Conservation (phyloP, 441 rosid genomes). For the Pelargonium australe region DNA sequence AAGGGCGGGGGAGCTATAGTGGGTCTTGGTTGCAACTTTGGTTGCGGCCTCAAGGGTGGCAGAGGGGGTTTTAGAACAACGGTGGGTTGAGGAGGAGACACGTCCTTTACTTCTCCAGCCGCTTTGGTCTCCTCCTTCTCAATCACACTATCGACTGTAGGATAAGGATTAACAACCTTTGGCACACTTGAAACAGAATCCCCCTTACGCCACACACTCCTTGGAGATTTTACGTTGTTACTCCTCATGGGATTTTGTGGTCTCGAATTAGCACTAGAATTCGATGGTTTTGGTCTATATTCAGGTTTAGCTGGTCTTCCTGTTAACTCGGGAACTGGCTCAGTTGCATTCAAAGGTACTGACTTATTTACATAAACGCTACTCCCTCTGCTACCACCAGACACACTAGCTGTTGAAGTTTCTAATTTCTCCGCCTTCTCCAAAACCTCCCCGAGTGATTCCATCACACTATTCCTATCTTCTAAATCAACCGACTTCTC, state of each 20-base stretch:
- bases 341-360: not conserved
- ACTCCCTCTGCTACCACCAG: constrained; percentile 27
- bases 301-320: not conserved
- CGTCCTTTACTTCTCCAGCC: constrained; percentile 27
- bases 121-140: constrained; percentile 25
- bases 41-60: constrained; percentile 64
- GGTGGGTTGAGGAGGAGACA: constrained; percentile 16
- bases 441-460: constrained; percentile 81
- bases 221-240: constrained; percentile 53
- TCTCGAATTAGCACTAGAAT: constrained; percentile 24
- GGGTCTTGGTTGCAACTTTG: constrained; percentile 68
- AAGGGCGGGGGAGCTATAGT: constrained; percentile 49
- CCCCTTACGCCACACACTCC: constrained; percentile 96
- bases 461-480: constrained; percentile 67
- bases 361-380: constrained; percentile 27
- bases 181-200: constrained; percentile 57
- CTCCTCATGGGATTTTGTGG: constrained; percentile 25
- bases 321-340: no score
- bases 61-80: constrained; percentile 34
- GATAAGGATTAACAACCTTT: constrained; percentile 53
- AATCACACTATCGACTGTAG: constrained; percentile 32
- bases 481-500: constrained; percentile 27
- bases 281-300: constrained; percentile 24
- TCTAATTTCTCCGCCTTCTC: constrained; percentile 82
- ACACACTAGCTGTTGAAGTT: constrained; percentile 32